Evolutionary conservation across 2,329 filamentous ascomycete genomes (phyloP).

Genomic region (Colletotrichum sp.): DNA sequence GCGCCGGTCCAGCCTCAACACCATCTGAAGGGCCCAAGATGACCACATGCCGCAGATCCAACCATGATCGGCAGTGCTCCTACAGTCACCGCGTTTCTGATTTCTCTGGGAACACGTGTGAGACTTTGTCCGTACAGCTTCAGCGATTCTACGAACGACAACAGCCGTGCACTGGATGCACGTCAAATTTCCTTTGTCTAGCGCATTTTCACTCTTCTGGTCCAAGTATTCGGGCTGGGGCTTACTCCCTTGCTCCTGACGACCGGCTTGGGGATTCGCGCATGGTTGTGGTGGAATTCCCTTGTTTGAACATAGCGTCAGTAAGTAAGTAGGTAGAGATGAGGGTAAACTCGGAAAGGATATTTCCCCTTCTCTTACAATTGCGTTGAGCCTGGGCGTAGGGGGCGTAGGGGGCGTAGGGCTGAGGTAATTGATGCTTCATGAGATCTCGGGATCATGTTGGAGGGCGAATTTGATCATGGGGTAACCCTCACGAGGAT

Average conservation of each 20-base stretch:
- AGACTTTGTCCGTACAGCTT: not conserved
- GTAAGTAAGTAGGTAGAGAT: not conserved
- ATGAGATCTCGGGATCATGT: not conserved
- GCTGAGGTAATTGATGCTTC: not conserved
- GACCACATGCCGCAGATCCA: not conserved
- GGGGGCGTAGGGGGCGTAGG: not conserved
- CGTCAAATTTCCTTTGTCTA: not conserved
- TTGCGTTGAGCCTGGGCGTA: not conserved
- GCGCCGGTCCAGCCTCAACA: not conserved
- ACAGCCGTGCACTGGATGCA: not conserved
- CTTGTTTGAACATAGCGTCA: not conserved
- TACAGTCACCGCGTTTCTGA: not conserved
- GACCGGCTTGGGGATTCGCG: not conserved
- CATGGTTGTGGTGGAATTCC: not conserved
- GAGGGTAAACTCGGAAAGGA: not conserved
- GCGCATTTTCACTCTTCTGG: not conserved
- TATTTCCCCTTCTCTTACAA: not conserved
- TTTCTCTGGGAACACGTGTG: not conserved
- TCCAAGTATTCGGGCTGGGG: not conserved
- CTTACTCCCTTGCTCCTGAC: not conserved
- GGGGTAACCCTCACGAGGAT: not conserved
- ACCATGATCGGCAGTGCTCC: not conserved
- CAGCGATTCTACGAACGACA: not conserved
- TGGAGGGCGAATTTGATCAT: not conserved
- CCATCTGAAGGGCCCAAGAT: not conserved